Percentiles rank a stretch among this genome's conserved stretches.
These are phyloP conservation scores for Fusarium dlaminii DNA, from an alignment of 2,329 filamentous ascomycete genomes.

Conservation along the genomic window DNA sequence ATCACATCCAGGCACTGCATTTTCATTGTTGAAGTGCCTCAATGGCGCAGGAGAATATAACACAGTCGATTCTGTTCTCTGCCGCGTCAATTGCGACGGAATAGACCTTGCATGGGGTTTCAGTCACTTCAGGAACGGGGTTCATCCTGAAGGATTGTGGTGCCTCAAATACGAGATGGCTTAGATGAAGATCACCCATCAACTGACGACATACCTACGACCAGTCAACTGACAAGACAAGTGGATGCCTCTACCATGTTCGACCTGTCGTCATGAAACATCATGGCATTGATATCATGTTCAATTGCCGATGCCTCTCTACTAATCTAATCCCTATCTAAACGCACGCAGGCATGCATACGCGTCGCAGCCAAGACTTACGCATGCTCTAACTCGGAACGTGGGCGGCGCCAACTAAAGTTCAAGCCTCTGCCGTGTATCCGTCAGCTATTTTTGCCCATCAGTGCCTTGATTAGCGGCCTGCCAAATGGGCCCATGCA, in stretches of 20 bases:
- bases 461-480: neutral
- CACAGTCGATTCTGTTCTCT: accelerated
- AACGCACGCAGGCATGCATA: neutral
- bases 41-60: accelerated
- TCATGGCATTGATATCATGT: neutral
- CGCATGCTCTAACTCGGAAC: neutral
- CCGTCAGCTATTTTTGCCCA: neutral
- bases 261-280: accelerated
- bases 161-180: neutral
- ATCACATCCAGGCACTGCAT: neutral
- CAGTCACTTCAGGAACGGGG: neutral
- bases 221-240: neutral
- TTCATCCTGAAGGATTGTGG: neutral
- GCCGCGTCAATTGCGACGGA: accelerated
- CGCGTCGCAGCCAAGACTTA: neutral
- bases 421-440: neutral
- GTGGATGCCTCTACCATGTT: neutral
- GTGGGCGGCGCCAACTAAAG: neutral
- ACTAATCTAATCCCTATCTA: neutral
- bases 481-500: neutral
- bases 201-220: neutral
- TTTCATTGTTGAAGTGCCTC: neutral
- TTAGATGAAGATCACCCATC: neutral
- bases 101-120: accelerated
- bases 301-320: neutral